phyloP scores from a whole-genome alignment of 352 stramenopile genomes.

The Globisporangium iwayamae region DNA sequence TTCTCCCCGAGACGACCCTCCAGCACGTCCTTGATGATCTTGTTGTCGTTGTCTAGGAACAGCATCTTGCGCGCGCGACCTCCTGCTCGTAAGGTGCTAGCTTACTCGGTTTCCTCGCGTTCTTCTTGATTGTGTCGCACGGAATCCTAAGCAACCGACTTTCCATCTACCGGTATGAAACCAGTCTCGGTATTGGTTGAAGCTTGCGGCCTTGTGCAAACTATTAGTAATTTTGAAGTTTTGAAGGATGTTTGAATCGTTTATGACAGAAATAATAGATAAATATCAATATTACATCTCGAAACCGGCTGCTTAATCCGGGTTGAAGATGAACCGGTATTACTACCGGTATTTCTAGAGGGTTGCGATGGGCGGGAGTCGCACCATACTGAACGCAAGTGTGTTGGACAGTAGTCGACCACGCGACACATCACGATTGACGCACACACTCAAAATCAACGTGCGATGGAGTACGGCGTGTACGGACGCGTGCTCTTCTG shows the following conservation, averaged over 20 bases:
- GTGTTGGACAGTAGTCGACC: not conserved
- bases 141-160: slow-evolving; percentile 1
- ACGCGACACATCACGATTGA: slow-evolving; percentile 3
- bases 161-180: not conserved
- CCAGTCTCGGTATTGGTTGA: not conserved
- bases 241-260: not conserved
- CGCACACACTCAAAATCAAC: not conserved
- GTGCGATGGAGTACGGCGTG: slow-evolving; percentile 55
- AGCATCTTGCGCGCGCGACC: slow-evolving; percentile 38
- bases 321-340: slow-evolving; percentile 19
- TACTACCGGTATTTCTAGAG: not conserved
- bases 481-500: slow-evolving; percentile 74
- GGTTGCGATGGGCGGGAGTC: not conserved
- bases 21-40: slow-evolving; percentile 86
- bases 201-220: too few relatives aligned
- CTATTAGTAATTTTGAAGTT: too few relatives aligned
- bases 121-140: slow-evolving; percentile 22
- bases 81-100: not conserved
- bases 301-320: slow-evolving; percentile 9
- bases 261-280: not conserved
- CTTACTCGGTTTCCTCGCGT: slow-evolving; percentile 14
- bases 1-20: slow-evolving; percentile 62
- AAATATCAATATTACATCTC: not conserved
- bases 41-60: slow-evolving; percentile 85
- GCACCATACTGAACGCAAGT: slow-evolving; percentile 5